Percentiles rank a stretch among this genome's conserved stretches.
Conservation (phyloP, 139 green algal genomes). For the Chlamydomonas asymmetrica region DNA sequence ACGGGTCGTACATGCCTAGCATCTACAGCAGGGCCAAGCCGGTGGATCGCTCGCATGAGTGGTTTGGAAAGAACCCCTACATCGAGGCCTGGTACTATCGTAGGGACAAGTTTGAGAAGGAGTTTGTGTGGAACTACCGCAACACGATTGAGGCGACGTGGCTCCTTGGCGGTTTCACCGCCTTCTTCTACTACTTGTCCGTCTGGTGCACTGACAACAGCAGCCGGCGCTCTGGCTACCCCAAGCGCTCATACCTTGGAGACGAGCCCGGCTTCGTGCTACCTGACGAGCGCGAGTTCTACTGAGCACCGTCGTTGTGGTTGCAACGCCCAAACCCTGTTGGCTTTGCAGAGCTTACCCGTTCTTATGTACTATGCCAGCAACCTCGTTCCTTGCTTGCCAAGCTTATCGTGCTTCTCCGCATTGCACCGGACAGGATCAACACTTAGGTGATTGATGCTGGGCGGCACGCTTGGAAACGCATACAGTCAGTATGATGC, state of each 20-base stretch:
- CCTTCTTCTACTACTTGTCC: conserved; percentile 24
- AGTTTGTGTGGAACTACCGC: conserved; percentile 35
- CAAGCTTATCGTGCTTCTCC: no score
- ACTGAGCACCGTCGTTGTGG: no score
- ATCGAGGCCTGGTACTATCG: conserved; percentile 41
- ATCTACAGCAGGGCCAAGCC: conserved; percentile 31
- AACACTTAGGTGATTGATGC: no score
- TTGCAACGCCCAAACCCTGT: no score
- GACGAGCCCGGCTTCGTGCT: conserved; percentile 20
- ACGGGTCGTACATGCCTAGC: conserved; percentile 22
- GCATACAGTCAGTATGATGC: no score
- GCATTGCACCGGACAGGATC: no score
- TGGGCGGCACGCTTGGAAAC: no score
- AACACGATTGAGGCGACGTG: conserved; percentile 35
- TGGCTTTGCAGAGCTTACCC: no score
- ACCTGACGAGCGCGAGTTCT: conserved; percentile 42
- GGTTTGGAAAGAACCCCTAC: conserved; percentile 33
- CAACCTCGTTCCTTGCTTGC: no score
- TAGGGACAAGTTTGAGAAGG: conserved; percentile 36
- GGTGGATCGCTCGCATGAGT: conserved; percentile 25
- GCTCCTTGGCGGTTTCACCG: conserved; percentile 25
- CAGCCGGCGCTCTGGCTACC: conserved; percentile 29
- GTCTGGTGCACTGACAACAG: conserved; percentile 20
- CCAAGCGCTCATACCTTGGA: conserved; percentile 15
- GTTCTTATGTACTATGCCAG: no score